Percentiles rank a stretch among this genome's conserved stretches.
Evolutionary conservation across 2,329 filamentous ascomycete species (phyloP).

Genomic region (Penicillium sclerotigenum): DNA sequence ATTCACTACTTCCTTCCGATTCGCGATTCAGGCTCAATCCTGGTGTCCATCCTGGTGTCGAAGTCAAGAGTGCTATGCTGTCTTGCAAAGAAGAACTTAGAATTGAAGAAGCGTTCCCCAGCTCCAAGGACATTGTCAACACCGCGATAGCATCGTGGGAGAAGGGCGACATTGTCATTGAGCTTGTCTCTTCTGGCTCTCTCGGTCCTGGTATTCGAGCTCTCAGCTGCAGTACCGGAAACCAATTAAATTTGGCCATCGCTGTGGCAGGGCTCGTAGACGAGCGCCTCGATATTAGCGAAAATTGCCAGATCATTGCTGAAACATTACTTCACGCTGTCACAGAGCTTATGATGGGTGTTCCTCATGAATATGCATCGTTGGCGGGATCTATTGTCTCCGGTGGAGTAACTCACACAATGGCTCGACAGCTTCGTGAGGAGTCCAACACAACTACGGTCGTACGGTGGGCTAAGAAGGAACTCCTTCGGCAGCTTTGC

Average conservation of each 20-base stretch:
- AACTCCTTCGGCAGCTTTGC: conserved; percentile 49
- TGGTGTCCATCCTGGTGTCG: conserved; percentile 42
- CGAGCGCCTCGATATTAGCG: conserved; percentile 32
- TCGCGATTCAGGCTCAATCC: conserved; percentile 44
- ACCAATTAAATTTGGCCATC: conserved; percentile 31
- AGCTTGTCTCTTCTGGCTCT: conserved; percentile 34
- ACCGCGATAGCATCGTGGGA: conserved; percentile 36
- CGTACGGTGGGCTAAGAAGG: conserved; percentile 42
- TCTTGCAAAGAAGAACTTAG: conserved; percentile 37
- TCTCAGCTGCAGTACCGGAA: conserved; percentile 31
- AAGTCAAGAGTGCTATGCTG: conserved; percentile 43
- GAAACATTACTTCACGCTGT: conserved; percentile 40
- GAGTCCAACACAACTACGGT: conserved; percentile 40
- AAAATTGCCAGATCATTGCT: conserved; percentile 39
- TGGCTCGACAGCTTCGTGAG: conserved; percentile 33
- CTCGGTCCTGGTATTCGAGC: conserved; percentile 37
- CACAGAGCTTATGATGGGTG: conserved; percentile 33
- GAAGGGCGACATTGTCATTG: conserved; percentile 30
- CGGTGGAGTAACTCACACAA: conserved; percentile 35
- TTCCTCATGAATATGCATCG: conserved; percentile 39
- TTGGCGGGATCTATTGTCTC: conserved; percentile 36
- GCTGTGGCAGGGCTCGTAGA: conserved; percentile 32
- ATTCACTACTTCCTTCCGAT: conserved; percentile 42
- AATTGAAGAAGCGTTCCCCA: conserved; percentile 47
- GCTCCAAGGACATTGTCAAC: conserved; percentile 34